Conservation (phyloP, 1,284 basidiomycete genomes). For the Macrocystidia cucumis region DNA sequence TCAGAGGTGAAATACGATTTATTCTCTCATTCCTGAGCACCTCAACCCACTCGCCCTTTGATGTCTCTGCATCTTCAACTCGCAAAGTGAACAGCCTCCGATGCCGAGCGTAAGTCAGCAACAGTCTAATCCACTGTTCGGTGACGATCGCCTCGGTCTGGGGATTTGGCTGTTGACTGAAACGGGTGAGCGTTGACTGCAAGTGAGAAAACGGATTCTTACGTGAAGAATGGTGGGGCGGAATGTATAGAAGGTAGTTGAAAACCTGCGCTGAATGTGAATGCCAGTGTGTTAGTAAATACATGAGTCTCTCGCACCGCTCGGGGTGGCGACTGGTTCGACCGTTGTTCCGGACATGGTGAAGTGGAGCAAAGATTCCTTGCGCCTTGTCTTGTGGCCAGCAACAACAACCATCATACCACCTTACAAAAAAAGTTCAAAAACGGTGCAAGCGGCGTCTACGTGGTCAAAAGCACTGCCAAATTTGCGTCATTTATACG, state of each 20-base stretch:
- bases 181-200: background rate
- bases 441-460: no score
- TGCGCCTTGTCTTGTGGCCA: no score
- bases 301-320: no score
- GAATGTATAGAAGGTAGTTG: conserved; percentile 74
- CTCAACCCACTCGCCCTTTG: conserved; percentile 68
- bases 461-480: no score
- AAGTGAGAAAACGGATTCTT: conserved; percentile 17
- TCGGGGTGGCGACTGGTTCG: no score
- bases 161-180: conserved; percentile 66
- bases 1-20: conserved; percentile 44
- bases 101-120: conserved; percentile 64
- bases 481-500: no score
- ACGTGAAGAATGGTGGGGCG: conserved; percentile 80
- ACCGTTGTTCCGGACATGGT: no score
- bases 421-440: no score
- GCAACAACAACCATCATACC: no score
- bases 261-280: conserved; percentile 42
- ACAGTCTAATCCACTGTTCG: conserved; percentile 64
- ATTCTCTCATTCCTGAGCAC: conserved; percentile 68
- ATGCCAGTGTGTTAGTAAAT: conserved; percentile 2
- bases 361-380: no score
- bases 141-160: conserved; percentile 49
- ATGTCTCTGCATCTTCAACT: conserved; percentile 60
- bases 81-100: conserved; percentile 54